Percentiles rank a stretch among this genome's conserved stretches.
Conservation (phyloP, 2,329 filamentous ascomycete genomes). For the Biscogniauxia marginata region DNA sequence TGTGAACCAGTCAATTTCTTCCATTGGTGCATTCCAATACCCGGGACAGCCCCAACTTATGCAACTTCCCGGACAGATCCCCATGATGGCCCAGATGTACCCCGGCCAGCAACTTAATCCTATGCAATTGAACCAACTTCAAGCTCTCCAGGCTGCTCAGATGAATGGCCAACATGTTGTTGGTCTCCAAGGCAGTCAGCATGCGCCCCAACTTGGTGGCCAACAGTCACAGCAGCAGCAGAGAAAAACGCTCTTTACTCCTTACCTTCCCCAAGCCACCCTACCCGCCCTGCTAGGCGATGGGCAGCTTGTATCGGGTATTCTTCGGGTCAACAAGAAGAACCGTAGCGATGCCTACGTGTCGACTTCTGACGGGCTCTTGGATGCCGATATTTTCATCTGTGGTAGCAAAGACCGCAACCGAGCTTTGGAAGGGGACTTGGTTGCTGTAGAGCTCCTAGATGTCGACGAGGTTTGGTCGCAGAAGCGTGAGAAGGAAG, state of each 20-base stretch:
- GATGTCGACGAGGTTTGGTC: conserved; percentile 98
- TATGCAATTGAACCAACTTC: conserved; percentile 84
- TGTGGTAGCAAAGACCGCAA: conserved; percentile 99
- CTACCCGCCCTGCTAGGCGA: conserved; percentile 87
- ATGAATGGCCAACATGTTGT: conserved; percentile 75
- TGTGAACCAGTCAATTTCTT: conserved; percentile 80
- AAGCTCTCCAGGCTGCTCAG: conserved; percentile 87
- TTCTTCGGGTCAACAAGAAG: conserved; percentile 98
- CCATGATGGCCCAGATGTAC: conserved; percentile 78
- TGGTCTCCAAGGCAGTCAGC: conserved; percentile 67
- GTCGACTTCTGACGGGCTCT: conserved; percentile 78
- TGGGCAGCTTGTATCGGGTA: conserved; percentile 92
- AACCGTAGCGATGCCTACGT: conserved; percentile 98
- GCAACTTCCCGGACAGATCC: conserved; percentile 80
- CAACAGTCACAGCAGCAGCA: conserved; percentile 81
- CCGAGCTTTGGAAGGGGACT: conserved; percentile 90
- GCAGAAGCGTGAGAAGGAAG: conserved; percentile 98
- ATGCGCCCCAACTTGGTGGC: conserved; percentile 63
- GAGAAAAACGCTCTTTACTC: conserved; percentile 97
- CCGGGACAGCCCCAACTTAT: conserved; percentile 82
- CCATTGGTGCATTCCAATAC: conserved; percentile 86
- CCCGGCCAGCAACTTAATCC: conserved; percentile 82
- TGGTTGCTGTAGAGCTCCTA: conserved; percentile 92
- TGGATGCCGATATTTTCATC: conserved; percentile 98
- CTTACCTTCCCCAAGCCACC: conserved; percentile 92